Evolutionary conservation across 2,329 filamentous ascomycete species (phyloP).

Genomic region (Colletotrichum sidae): DNA sequence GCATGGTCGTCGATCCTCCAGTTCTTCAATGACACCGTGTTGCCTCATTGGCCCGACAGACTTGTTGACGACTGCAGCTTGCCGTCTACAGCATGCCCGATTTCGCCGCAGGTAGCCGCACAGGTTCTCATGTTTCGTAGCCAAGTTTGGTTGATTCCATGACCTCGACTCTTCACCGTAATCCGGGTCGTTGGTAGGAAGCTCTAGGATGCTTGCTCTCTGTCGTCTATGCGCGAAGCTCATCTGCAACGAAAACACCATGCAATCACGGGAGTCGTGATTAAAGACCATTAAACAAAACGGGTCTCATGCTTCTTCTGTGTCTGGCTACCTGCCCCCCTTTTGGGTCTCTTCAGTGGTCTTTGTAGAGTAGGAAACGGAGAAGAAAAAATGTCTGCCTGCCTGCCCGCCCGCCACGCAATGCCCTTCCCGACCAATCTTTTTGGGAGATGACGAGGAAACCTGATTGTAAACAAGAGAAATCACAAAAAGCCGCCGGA

Average conservation of each 20-base stretch:
- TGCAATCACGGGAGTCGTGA: slow-evolving; percentile 16
- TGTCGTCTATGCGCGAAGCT: slow-evolving; percentile 25
- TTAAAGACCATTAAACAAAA: slow-evolving; percentile 7
- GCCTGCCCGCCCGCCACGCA: slow-evolving; percentile 30
- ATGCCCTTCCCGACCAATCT: slow-evolving; percentile 32
- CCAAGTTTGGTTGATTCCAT: neutral
- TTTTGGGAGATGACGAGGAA: slow-evolving; percentile 27
- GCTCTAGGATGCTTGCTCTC: no score
- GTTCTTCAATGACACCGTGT: slow-evolving; percentile 6
- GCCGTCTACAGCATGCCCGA: neutral
- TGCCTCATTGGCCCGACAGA: slow-evolving; percentile 23
- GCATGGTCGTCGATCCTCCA: slow-evolving; percentile 22
- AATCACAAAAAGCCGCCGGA: slow-evolving; percentile 22
- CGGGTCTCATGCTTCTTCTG: slow-evolving; percentile 30
- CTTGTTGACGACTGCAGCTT: slow-evolving; percentile 3
- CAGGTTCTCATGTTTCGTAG: neutral
- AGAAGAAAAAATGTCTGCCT: slow-evolving; percentile 9
- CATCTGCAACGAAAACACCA: slow-evolving; percentile 8
- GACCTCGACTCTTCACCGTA: no score
- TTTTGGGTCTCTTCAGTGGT: slow-evolving; percentile 14
- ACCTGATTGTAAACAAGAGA: slow-evolving; percentile 13
- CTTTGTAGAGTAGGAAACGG: slow-evolving; percentile 2
- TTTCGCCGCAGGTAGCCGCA: no score
- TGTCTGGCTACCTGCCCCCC: slow-evolving; percentile 11
- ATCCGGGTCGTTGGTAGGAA: no score